phyloP scores from a whole-genome alignment of 2,329 filamentous ascomycete genomes.

The Apiospora arundinis region DNA sequence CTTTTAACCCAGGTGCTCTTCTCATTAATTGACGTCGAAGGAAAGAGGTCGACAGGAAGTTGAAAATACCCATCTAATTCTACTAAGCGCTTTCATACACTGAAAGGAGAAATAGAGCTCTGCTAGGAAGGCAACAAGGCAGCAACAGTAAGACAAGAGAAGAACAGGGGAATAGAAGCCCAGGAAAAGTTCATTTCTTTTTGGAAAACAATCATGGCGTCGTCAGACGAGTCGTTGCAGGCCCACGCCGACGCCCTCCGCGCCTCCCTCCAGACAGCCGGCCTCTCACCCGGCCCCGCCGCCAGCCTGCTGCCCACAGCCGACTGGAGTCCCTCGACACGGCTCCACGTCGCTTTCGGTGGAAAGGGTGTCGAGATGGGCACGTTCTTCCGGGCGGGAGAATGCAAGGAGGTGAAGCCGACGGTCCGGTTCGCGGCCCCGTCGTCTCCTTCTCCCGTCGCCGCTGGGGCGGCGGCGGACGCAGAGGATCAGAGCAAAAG shows the following conservation, averaged over 20 bases:
- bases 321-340: constrained; percentile 41
- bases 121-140: no score
- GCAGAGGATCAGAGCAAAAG: constrained; percentile 43
- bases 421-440: constrained; percentile 22
- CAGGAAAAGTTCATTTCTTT: not conserved
- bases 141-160: not conserved
- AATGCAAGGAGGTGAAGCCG: constrained; percentile 42
- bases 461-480: not conserved
- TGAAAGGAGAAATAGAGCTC: no score
- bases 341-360: constrained; percentile 46
- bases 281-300: not conserved
- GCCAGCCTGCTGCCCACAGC: not conserved
- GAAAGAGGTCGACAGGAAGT: no score
- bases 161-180: not conserved
- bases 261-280: not conserved
- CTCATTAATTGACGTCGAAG: no score
- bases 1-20: no score
- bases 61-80: no score
- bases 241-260: not conserved
- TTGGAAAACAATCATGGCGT: not conserved
- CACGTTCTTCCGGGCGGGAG: constrained; percentile 46
- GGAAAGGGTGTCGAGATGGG: constrained; percentile 44
- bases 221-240: not conserved
- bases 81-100: no score
- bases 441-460: not conserved